These are phyloP conservation scores for Magnusiomyces ingens DNA, from an alignment of 1,139 yeast species.

Conservation along the genomic window DNA sequence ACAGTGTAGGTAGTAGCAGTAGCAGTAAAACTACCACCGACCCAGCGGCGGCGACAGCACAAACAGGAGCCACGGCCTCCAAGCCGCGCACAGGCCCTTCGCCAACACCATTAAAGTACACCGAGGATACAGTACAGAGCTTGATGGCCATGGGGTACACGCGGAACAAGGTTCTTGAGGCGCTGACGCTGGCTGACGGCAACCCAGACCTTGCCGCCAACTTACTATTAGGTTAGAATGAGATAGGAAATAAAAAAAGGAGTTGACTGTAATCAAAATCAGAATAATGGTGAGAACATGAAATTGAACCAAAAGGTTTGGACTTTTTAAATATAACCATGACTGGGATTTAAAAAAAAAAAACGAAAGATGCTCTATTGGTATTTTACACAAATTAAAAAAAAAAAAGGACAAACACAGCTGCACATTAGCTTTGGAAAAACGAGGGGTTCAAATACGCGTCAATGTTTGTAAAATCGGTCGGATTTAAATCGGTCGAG, in stretches of 20 bases:
- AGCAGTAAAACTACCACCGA: background rate
- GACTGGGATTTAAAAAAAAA: too few species aligned
- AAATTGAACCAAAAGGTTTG: background rate
- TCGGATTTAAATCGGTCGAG: too few species aligned
- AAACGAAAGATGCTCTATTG: too few species aligned
- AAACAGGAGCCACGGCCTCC: constrained; percentile 10
- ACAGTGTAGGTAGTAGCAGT: background rate
- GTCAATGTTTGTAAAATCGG: too few species aligned
- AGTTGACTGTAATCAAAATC: constrained; percentile 3
- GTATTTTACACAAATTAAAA: background rate
- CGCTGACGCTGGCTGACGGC: constrained; percentile 62
- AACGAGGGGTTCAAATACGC: too few species aligned
- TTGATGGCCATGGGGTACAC: constrained; percentile 68
- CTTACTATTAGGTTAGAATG: constrained; percentile 43
- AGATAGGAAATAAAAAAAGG: too few species aligned
- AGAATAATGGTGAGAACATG: background rate
- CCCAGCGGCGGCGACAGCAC: constrained; percentile 18
- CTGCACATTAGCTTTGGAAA: too few species aligned
- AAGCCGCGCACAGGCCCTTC: constrained; percentile 19
- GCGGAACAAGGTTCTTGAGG: constrained; percentile 53
- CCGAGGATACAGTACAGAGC: constrained; percentile 46
- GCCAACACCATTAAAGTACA: constrained; percentile 22
- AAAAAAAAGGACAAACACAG: background rate
- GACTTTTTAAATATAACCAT: too few species aligned
- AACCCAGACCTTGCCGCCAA: constrained; percentile 85